phyloP scores from a whole-genome alignment of 2,329 filamentous ascomycete species.

The Microdochium paspali region DNA sequence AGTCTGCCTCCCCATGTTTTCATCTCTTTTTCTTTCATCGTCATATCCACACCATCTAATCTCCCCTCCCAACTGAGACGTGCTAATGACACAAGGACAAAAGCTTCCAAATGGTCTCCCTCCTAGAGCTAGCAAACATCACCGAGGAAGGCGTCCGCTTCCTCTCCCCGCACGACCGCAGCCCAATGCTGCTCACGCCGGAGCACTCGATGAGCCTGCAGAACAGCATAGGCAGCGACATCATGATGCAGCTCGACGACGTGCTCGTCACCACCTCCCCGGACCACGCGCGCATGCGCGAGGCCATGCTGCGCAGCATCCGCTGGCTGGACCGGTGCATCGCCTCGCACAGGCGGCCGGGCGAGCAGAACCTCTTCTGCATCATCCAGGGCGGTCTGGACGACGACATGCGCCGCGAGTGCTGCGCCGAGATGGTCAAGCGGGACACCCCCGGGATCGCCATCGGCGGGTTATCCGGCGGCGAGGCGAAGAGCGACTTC shows the following conservation, averaged over 20 bases:
- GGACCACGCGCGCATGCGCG: conserved; percentile 76
- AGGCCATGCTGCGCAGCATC: conserved; percentile 90
- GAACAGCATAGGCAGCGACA: conserved; percentile 95
- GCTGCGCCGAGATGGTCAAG: conserved; percentile 78
- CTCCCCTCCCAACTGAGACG: too few species aligned
- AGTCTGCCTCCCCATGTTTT: too few species aligned
- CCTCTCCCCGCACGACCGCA: conserved; percentile 89
- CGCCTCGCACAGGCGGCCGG: conserved; percentile 73
- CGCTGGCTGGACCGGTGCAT: conserved; percentile 96
- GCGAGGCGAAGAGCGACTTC: conserved; percentile 88
- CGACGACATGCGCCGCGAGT: conserved; percentile 73
- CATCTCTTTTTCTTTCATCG: too few species aligned
- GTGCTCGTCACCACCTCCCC: conserved; percentile 94
- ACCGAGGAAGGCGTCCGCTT: conserved; percentile 96
- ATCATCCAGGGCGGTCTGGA: conserved; percentile 97
- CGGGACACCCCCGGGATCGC: conserved; percentile 92
- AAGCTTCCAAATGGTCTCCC: conserved; percentile 97
- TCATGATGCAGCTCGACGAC: conserved; percentile 99
- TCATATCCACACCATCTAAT: too few species aligned
- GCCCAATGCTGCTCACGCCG: conserved; percentile 91
- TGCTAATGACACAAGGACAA: conserved; percentile 12
- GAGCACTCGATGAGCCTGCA: conserved; percentile 95
- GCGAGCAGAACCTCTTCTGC: conserved; percentile 88
- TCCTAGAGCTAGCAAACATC: conserved; percentile 84
- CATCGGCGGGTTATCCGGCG: conserved; percentile 88